These are phyloP conservation scores for Talaromyces pinophilus DNA, from an alignment of 2,329 filamentous ascomycete species.

Conservation along the genomic window DNA sequence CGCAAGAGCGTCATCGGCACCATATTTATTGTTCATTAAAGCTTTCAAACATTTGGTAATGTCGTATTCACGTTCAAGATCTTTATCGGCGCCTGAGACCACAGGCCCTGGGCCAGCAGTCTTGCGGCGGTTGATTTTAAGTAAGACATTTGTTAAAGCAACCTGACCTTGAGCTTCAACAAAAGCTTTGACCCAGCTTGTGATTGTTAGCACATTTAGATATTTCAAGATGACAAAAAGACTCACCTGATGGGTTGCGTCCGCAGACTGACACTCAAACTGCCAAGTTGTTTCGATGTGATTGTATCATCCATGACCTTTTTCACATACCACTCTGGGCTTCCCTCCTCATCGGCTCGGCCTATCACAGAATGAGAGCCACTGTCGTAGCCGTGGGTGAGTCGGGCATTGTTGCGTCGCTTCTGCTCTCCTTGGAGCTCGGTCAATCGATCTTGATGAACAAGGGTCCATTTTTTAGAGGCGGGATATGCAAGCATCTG, in stretches of 20 bases:
- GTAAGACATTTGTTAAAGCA: constrained; percentile 86
- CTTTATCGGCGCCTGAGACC: constrained; percentile 67
- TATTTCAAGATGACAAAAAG: background rate
- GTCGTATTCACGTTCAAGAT: constrained; percentile 90
- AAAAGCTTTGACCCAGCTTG: constrained; percentile 87
- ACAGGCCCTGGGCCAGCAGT: constrained; percentile 63
- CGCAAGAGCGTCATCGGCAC: constrained; percentile 87
- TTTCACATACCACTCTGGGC: constrained; percentile 96
- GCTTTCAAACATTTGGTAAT: constrained; percentile 97
- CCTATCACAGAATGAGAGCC: constrained; percentile 62
- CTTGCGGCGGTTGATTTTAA: constrained; percentile 89
- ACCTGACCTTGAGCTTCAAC: constrained; percentile 97
- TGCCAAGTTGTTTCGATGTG: constrained; percentile 85
- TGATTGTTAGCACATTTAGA: background rate
- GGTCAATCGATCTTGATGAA: constrained; percentile 90
- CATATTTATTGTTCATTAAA: constrained; percentile 99
- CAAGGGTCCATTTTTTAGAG: constrained; percentile 94
- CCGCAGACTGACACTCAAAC: constrained; percentile 87
- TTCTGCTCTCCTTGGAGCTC: constrained; percentile 96
- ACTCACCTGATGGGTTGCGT: constrained; percentile 81
- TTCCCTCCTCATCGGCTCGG: constrained; percentile 89
- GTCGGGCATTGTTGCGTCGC: constrained; percentile 71
- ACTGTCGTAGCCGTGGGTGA: constrained; percentile 63
- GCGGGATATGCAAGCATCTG: constrained; percentile 97
- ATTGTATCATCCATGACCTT: constrained; percentile 96